Conservation (phyloP, 345 rosid species). For the Brassica nigra region DNA sequence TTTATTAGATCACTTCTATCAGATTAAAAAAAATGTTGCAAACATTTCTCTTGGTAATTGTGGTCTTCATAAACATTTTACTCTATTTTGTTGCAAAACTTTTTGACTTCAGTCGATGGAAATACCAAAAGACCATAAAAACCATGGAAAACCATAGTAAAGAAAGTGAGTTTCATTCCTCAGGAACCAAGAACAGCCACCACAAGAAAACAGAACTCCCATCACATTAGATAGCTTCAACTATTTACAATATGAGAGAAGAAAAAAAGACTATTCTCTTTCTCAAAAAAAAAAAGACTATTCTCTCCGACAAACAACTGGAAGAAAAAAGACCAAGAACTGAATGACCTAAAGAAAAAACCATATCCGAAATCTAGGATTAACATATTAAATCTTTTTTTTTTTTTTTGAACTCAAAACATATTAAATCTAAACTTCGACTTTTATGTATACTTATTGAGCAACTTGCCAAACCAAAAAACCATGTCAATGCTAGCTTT, state of each 20-base stretch:
- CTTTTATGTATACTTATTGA: conserved; percentile 16
- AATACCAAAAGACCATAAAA: background rate
- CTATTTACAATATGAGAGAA: conserved; percentile 23
- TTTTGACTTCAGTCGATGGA: background rate
- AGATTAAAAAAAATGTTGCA: background rate
- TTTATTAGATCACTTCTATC: background rate
- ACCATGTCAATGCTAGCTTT: conserved; percentile 16
- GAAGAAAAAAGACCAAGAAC: background rate
- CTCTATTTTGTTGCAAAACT: background rate
- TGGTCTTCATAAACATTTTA: background rate
- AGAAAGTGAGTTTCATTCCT: background rate
- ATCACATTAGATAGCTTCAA: conserved; percentile 20
- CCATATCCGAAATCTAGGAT: conserved; percentile 2
- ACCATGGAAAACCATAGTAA: background rate
- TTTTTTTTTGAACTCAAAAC: no score
- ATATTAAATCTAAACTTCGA: conserved; percentile 2
- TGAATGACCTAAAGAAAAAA: background rate
- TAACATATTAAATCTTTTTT: background rate
- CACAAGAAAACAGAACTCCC: background rate
- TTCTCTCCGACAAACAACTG: background rate
- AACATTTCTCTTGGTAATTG: background rate
- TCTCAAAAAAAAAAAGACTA: background rate
- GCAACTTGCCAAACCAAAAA: conserved; percentile 3
- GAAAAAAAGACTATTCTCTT: conserved; percentile 1
- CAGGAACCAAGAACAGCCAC: background rate